Percentiles rank a stretch among this genome's conserved stretches.
These are phyloP conservation scores for Linum lewisii DNA, from an alignment of 345 rosid species.

Conservation along the genomic window DNA sequence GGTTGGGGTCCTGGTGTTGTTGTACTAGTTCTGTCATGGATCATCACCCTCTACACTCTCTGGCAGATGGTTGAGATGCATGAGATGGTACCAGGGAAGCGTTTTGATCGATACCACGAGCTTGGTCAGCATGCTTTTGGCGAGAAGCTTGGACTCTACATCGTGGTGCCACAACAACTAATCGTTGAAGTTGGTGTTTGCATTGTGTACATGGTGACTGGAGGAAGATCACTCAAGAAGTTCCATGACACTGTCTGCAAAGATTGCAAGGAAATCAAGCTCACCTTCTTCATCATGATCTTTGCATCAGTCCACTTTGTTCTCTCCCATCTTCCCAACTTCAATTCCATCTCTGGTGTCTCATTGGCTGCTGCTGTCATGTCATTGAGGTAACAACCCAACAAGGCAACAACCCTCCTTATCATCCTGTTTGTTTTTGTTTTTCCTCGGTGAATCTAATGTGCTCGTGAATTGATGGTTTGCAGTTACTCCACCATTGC, in stretches of 20 bases:
- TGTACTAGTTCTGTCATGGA: conserved; percentile 18
- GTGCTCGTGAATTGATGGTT: background rate
- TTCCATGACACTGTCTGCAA: conserved; percentile 18
- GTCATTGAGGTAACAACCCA: conserved; percentile 16
- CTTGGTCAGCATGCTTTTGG: conserved; percentile 25
- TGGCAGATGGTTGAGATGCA: conserved; percentile 35
- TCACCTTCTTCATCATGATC: conserved; percentile 24
- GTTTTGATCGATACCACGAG: conserved; percentile 26
- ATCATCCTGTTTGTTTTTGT: background rate
- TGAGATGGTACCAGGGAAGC: conserved; percentile 25
- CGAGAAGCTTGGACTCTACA: conserved; percentile 22
- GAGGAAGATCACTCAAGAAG: conserved; percentile 23
- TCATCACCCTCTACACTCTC: conserved; percentile 22
- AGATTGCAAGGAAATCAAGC: conserved; percentile 14
- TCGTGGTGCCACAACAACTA: conserved; percentile 25
- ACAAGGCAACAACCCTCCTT: background rate
- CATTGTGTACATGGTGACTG: conserved; percentile 28
- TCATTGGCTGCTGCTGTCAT: conserved; percentile 28
- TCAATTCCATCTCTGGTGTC: conserved; percentile 29
- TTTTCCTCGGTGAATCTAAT: background rate
- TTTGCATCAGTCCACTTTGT: conserved; percentile 25
- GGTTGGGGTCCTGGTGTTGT: conserved; percentile 32
- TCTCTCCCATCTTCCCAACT: conserved; percentile 26
- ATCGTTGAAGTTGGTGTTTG: conserved; percentile 23
- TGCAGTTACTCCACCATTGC: conserved; percentile 27